These are phyloP conservation scores for Populus trichocarpa DNA, from an alignment of 441 rosid genomes.

Conservation along the genomic window DNA sequence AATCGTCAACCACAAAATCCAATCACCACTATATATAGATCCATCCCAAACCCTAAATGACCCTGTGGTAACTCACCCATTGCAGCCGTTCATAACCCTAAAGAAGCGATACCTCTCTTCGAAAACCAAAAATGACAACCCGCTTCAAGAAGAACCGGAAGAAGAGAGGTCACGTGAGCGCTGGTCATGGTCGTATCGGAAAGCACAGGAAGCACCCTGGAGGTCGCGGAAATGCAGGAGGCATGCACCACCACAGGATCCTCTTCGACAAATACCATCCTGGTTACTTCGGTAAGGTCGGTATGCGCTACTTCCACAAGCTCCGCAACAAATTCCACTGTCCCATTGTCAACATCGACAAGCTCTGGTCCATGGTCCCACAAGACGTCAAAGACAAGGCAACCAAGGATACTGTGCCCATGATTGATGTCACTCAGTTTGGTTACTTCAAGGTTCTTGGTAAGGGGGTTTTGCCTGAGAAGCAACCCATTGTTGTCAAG, in stretches of 20 bases:
- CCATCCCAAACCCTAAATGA: conserved; percentile 18
- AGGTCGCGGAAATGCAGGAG: conserved; percentile 93
- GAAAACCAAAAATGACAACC: conserved; percentile 50
- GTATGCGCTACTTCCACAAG: conserved; percentile 90
- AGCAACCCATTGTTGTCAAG: conserved; percentile 66
- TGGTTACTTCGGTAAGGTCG: conserved; percentile 83
- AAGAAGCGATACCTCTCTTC: neutral
- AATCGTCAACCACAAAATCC: conserved; percentile 11
- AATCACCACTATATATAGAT: conserved; percentile 8
- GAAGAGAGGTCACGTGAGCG: conserved; percentile 92
- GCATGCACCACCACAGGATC: conserved; percentile 89
- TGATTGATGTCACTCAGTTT: conserved; percentile 74
- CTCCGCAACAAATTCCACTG: conserved; percentile 74
- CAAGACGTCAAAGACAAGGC: conserved; percentile 62
- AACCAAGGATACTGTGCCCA: conserved; percentile 51
- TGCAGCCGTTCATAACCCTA: conserved; percentile 19
- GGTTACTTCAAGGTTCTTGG: conserved; percentile 82
- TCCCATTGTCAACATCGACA: conserved; percentile 79
- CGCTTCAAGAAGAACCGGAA: conserved; percentile 81
- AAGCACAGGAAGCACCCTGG: conserved; percentile 90
- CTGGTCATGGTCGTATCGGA: conserved; percentile 86
- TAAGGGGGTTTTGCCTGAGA: conserved; percentile 65
- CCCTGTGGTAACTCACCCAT: neutral
- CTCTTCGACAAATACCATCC: conserved; percentile 95
- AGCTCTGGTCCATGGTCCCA: conserved; percentile 75